These are phyloP conservation scores for Celoporthe dispersa DNA, from an alignment of 2,329 filamentous ascomycete genomes.

Conservation along the genomic window DNA sequence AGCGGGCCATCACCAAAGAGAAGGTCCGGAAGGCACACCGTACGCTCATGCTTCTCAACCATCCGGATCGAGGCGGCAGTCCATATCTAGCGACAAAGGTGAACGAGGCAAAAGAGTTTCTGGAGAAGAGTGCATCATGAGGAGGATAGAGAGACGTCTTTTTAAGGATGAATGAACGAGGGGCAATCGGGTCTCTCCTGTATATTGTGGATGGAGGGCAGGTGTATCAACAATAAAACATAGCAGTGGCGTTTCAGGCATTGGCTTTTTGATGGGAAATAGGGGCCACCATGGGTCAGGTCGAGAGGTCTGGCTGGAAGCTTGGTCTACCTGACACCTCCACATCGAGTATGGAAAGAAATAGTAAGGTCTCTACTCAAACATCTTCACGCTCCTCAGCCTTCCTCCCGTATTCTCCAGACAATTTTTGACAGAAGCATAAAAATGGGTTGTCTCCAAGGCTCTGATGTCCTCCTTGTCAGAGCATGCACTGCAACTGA, in stretches of 20 bases:
- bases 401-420: background rate
- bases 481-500: background rate
- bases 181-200: conserved; percentile 8
- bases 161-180: conserved; percentile 3
- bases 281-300: conserved; percentile 4
- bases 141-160: background rate
- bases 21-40: conserved; percentile 95
- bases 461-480: background rate
- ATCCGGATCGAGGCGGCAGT: conserved; percentile 95
- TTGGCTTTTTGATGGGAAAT: conserved; percentile 12
- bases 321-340: conserved; percentile 19
- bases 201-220: conserved; percentile 25
- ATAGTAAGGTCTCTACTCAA: conserved; percentile 29
- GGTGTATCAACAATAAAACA: conserved; percentile 28
- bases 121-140: conserved; percentile 70
- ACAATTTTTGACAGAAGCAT: background rate
- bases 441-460: background rate
- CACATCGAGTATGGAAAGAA: conserved; percentile 7
- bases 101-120: conserved; percentile 95
- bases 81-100: conserved; percentile 97
- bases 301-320: conserved; percentile 15
- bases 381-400: conserved; percentile 1
- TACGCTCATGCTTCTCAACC: conserved; percentile 94
- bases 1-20: conserved; percentile 86
- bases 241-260: conserved; percentile 33